Conservation (phyloP, 2,329 filamentous ascomycete genomes). For the Xylaria sp. region DNA sequence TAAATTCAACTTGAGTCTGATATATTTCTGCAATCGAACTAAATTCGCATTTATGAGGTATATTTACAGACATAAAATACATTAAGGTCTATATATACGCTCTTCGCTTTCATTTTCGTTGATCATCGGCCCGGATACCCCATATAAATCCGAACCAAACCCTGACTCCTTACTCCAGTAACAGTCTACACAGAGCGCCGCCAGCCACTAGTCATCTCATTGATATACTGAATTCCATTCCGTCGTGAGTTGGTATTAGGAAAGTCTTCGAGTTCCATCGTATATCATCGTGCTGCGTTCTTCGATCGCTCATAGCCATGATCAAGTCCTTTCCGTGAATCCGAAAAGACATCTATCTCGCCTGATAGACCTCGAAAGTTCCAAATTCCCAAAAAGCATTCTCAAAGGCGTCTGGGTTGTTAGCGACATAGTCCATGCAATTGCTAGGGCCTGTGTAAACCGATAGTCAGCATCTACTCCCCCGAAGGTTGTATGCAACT, state of each 20-base stretch:
- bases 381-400: constrained; percentile 74
- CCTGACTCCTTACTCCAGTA: constrained; percentile 21
- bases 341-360: constrained; percentile 31
- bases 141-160: background rate
- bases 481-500: background rate
- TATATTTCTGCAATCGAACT: background rate
- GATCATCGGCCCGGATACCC: background rate
- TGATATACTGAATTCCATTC: background rate
- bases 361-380: constrained; percentile 66
- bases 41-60: background rate
- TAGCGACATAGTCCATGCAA: constrained; percentile 67
- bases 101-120: background rate
- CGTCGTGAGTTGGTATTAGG: too few relatives aligned
- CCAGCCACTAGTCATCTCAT: constrained; percentile 3
- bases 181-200: constrained; percentile 1
- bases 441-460: constrained; percentile 58
- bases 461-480: constrained; percentile 34
- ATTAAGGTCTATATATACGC: constrained; percentile 13
- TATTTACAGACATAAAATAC: constrained; percentile 7
- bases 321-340: background rate
- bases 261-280: background rate
- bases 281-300: too few relatives aligned
- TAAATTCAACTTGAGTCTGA: background rate
- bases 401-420: constrained; percentile 64
- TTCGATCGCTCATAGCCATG: background rate